Base-by-base conservation (phyloP, 1,284 basidiomycete species). In the Malassezia equina region DNA sequence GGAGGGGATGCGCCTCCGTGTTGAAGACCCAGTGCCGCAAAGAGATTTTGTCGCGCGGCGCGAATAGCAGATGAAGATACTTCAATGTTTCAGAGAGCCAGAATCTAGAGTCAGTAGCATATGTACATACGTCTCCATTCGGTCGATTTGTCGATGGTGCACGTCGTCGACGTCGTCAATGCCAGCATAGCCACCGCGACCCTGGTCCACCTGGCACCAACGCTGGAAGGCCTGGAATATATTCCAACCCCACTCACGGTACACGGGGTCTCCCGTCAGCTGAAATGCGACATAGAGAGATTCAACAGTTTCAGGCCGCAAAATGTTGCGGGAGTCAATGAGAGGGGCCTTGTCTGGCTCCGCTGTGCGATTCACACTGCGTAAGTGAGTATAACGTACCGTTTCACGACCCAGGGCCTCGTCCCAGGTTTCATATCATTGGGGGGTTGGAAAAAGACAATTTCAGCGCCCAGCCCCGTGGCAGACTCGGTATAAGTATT, bases 301-400 rank as follows among this genome's bases (percentile, higher is more conserved):
- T 76, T 96, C 91, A 33, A 91, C 83, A 1, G 91, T 95, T 76
- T 96, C 91, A 2, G 91, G 91, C 3, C 89, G 86, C 19, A 71
- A 52, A 61, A 94, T 93, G 73, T 95, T 94, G 51, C 88, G 82
- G 11, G 88, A 87, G 65, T 94, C 90, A 53, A 78, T 88, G 79
- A 58, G 82, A 76, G 52, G 83, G 76, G 33, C 39, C 40, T 7
- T 19, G 23, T 25, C 7, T 3, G 39, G 40, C 17, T 25, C 27
- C 43, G 7, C 8, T 25, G 9, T n/a, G 34, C 15, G 43, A 13
- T 15, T 33, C 45, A 27, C 43, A 8, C 25, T 34, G 21, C 13
- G 47, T 55, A 11, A 43, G 53, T 40, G 9, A 13, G 8, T 2
- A 39, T 5, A 9, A 48, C 52, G 23, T 33, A 54, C 52, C 54